Base-by-base conservation (phyloP, 306 rosid genomes). In the Abrus precatorius region DNA sequence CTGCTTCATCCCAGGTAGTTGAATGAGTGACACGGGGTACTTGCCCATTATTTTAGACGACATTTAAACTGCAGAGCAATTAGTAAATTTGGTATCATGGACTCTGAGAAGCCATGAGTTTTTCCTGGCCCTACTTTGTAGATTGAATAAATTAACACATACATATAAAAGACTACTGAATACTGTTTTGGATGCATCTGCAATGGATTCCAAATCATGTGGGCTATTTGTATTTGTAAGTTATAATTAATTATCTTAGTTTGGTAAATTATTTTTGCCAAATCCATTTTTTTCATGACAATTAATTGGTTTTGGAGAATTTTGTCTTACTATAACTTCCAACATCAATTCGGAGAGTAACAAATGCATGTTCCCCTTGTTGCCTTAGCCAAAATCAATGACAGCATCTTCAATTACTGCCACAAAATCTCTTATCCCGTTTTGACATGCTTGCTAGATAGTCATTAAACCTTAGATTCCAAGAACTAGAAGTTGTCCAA, bases 1-100 rank as follows among this genome's bases (percentile, higher is more conserved):
- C 82, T 64, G 82, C 93, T 83, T 82, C 92, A 0, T 80, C 93
- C 54, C 92, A 86, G 85, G 84, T 79, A 71, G 78, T 45, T 62
- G 95, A 86, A 70, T 94, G 85, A 89, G 40, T 71, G 57, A 69
- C 54, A 61, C 56, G 27, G 36, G 29, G 9, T 32, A 10, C 54
- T 60, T 59, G 53, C 14, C 27, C 38, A 7, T 12, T 80, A 49
- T 29, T 73, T 74, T 79, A 44, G 52, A 48, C 7, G 47, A 41
- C 14, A 74, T 27, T 30, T 79, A 52, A 20, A 72, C 6, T 69
- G 56, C 47, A 59, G 52, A 29, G 57, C 30, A 47, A 32, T 68
- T 28, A 53, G 28, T 9, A 32, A 64, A 48, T 7, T 82, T 53
- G 69, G 62, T 49, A 71, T 60, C 74, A 49, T 82, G 56, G 78